Evolutionary conservation across 305 asterid genomes (phyloP).

Genomic region (Fraxinus xanthoxyloides): DNA sequence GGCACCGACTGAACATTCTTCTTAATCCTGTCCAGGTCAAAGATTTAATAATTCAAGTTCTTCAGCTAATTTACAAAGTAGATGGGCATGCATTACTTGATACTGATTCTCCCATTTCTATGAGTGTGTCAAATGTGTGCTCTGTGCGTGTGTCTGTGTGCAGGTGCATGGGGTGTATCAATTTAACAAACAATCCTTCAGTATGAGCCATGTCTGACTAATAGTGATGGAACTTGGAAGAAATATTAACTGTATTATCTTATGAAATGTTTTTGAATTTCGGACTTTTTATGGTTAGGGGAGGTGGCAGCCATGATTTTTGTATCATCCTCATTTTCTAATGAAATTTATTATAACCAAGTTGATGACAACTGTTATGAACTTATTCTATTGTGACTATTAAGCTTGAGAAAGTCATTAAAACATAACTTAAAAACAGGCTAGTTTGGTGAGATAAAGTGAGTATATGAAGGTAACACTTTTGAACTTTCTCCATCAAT

Average conservation of each 20-base stretch:
- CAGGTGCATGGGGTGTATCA: background rate
- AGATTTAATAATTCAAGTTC: slow-evolving; percentile 14
- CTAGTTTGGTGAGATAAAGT: background rate
- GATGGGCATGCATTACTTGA: slow-evolving; percentile 6
- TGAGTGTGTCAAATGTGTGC: background rate
- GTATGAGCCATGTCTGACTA: slow-evolving; percentile 6
- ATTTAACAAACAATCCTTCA: slow-evolving; percentile 11
- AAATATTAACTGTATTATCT: background rate
- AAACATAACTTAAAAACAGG: slow-evolving; percentile 2
- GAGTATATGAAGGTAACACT: background rate
- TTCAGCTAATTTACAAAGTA: slow-evolving; percentile 19
- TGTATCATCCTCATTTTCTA: background rate
- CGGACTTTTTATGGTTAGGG: background rate
- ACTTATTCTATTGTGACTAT: slow-evolving; percentile 5
- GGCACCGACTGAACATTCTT: slow-evolving; percentile 74
- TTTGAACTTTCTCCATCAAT: background rate
- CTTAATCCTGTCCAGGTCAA: slow-evolving; percentile 94
- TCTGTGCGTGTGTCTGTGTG: background rate
- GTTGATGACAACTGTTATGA: background rate
- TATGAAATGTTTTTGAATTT: background rate
- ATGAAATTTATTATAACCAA: slow-evolving; percentile 1
- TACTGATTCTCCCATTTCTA: background rate
- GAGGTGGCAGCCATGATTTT: slow-evolving; percentile 1
- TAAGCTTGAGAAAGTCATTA: background rate
- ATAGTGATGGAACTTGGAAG: background rate